Conservation (phyloP, 2,329 filamentous ascomycete genomes). For the Fusarium sp. region DNA sequence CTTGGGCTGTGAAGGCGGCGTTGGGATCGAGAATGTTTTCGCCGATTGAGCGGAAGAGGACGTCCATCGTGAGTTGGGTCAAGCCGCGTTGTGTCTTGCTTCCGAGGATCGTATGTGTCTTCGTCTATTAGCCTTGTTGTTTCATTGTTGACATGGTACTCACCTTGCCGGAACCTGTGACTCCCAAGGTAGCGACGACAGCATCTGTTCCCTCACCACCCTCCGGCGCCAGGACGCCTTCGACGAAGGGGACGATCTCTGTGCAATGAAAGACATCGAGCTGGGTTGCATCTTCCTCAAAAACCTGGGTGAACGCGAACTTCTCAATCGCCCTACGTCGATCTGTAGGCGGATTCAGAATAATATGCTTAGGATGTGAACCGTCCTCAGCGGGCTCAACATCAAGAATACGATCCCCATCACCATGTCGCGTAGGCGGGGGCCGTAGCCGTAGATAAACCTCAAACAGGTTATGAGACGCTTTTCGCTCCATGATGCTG, state of each 20-base stretch:
- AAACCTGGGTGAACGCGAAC: conserved; percentile 94
- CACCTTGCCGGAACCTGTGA: conserved; percentile 97
- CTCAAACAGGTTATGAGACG: conserved; percentile 76
- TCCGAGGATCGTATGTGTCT: conserved; percentile 97
- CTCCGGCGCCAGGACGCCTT: conserved; percentile 79
- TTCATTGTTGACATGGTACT: conserved; percentile 25
- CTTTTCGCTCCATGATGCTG: conserved; percentile 53
- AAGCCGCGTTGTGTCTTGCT: conserved; percentile 87
- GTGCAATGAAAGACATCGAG: conserved; percentile 87
- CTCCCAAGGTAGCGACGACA: conserved; percentile 88
- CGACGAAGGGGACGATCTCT: conserved; percentile 77
- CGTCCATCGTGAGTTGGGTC: conserved; percentile 89
- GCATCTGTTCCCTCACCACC: conserved; percentile 87
- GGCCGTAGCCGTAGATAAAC: conserved; percentile 88
- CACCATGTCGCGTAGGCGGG: conserved; percentile 60
- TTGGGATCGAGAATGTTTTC: conserved; percentile 73
- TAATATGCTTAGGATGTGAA: conserved; percentile 72
- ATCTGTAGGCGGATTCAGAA: conserved; percentile 83
- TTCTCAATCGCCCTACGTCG: conserved; percentile 89
- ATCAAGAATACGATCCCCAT: conserved; percentile 76
- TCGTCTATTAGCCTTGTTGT: conserved; percentile 7
- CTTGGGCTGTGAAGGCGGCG: conserved; percentile 69
- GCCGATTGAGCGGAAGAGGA: conserved; percentile 85
- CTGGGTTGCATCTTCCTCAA: conserved; percentile 86
- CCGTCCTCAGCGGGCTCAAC: conserved; percentile 70